phyloP scores from a whole-genome alignment of 164 flowering plant species.

The Vitis labrusca region DNA sequence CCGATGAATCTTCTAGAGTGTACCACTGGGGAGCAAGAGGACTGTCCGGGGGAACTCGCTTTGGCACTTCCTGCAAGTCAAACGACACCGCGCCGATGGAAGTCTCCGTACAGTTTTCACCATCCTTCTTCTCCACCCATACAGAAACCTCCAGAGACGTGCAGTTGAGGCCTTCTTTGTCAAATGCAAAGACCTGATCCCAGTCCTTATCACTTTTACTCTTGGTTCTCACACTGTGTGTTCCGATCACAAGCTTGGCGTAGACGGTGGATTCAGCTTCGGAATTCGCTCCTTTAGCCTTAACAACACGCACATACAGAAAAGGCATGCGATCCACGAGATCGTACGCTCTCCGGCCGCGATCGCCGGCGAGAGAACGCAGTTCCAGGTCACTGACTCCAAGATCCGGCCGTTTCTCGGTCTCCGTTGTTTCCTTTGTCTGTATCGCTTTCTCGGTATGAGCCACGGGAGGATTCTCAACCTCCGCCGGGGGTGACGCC shows the following conservation, averaged over 20 bases:
- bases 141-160: slow-evolving; percentile 74
- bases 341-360: slow-evolving; percentile 54
- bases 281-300: slow-evolving; percentile 42
- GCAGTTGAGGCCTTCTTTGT: slow-evolving; percentile 75
- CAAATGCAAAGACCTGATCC: slow-evolving; percentile 94
- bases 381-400: slow-evolving; percentile 40
- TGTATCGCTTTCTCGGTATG: slow-evolving; percentile 22
- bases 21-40: slow-evolving; percentile 99
- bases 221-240: slow-evolving; percentile 66
- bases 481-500: slow-evolving; percentile 16
- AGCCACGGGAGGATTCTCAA: slow-evolving; percentile 34
- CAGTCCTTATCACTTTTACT: slow-evolving; percentile 56
- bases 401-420: slow-evolving; percentile 18
- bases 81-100: slow-evolving; percentile 75
- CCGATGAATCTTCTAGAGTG: slow-evolving; percentile 63
- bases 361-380: slow-evolving; percentile 34
- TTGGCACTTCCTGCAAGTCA: slow-evolving; percentile 85
- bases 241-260: slow-evolving; percentile 84
- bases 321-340: slow-evolving; percentile 82
- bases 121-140: slow-evolving; percentile 40
- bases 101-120: slow-evolving; percentile 25
- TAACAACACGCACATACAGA: slow-evolving; percentile 73
- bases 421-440: slow-evolving; percentile 9
- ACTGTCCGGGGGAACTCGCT: slow-evolving; percentile 91
- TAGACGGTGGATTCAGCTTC: slow-evolving; percentile 24